These are phyloP conservation scores for Trichoderma gamsii DNA, from an alignment of 495 filamentous ascomycete genomes.

Conservation along the genomic window DNA sequence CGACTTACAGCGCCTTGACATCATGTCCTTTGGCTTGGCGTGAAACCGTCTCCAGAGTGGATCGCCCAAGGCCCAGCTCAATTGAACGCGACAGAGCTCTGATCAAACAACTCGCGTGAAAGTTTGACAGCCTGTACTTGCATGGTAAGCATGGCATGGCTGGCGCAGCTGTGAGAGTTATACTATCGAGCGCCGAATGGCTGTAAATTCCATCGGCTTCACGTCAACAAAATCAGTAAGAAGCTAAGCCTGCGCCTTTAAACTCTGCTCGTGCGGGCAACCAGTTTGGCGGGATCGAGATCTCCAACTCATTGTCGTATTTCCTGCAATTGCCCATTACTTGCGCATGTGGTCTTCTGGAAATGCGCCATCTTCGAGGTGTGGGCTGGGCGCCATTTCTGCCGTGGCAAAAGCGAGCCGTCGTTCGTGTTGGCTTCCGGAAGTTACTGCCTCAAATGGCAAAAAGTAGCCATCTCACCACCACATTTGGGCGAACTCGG, in stretches of 20 bases:
- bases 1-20: background rate
- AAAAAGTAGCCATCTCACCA: too few relatives aligned
- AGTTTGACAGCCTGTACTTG: background rate
- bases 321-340: background rate
- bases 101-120: background rate
- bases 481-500: too few relatives aligned
- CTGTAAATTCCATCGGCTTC: background rate
- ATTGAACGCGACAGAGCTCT: background rate
- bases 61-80: background rate
- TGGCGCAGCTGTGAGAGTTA: background rate
- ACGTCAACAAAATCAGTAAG: background rate
- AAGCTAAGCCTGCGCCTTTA: background rate
- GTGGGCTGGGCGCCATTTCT: background rate
- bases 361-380: background rate
- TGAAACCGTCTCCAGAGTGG: background rate
- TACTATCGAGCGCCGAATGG: background rate
- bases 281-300: conserved; percentile 5
- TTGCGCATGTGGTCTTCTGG: background rate
- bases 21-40: background rate
- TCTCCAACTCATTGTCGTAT: background rate
- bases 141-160: background rate
- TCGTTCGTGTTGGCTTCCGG: too few relatives aligned
- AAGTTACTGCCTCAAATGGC: too few relatives aligned
- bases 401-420: background rate
- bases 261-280: background rate